Conservation (phyloP, 345 rosid genomes). For the Ailanthus altissimus region DNA sequence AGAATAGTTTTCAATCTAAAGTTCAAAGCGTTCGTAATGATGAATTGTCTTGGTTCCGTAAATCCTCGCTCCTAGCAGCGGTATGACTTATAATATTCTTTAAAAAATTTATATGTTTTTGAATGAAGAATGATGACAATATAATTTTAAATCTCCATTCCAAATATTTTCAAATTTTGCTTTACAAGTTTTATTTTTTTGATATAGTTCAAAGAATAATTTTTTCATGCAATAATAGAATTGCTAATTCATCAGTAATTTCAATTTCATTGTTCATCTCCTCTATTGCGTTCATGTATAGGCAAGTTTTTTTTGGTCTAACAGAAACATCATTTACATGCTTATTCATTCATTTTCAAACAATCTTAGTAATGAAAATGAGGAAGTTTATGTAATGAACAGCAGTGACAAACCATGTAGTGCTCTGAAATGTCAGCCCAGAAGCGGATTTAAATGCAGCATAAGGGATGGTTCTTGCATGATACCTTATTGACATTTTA, state of each 20-base stretch:
- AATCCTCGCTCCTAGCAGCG: conserved; percentile 88
- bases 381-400: neutral
- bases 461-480: neutral
- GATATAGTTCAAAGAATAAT: neutral
- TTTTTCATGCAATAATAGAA: neutral
- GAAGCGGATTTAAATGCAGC: neutral
- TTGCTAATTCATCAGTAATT: neutral
- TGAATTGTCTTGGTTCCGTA: conserved; percentile 94
- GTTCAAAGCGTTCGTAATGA: conserved; percentile 81
- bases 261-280: neutral
- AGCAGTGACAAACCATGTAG: neutral
- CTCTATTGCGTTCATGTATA: neutral
- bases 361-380: neutral
- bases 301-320: neutral
- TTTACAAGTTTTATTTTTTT: neutral
- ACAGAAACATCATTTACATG: neutral
- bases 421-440: neutral
- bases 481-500: neutral
- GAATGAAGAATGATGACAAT: neutral
- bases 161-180: neutral
- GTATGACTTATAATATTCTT: conserved; percentile 43
- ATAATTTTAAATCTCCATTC: neutral
- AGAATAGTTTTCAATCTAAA: conserved; percentile 85
- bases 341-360: neutral
- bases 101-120: conserved; percentile 12